A percentile compares a stretch with the other conserved stretches of the same genome.
Evolutionary conservation across 1,139 yeast genomes (phyloP).

Genomic region (Lodderomyces theae): DNA sequence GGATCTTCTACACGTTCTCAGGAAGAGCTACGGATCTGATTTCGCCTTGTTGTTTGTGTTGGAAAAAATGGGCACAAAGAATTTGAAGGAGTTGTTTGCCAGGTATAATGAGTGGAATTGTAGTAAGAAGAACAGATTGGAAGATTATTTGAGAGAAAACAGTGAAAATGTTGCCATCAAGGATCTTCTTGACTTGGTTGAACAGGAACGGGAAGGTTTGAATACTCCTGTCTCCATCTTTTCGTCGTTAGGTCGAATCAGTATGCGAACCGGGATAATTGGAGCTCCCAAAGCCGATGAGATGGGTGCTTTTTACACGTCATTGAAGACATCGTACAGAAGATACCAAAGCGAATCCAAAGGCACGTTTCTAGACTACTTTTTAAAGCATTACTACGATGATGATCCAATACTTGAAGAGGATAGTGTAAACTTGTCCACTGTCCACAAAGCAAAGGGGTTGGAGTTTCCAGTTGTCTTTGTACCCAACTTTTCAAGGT

Average conservation of each 20-base stretch:
- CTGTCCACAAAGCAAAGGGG: constrained; percentile 73
- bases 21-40: constrained; percentile 30
- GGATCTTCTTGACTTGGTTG: constrained; percentile 15
- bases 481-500: constrained; percentile 37
- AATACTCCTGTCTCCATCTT: constrained; percentile 19
- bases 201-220: constrained; percentile 14
- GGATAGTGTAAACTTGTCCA: constrained; percentile 47
- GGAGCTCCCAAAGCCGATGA: not conserved
- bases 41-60: constrained; percentile 32
- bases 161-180: not conserved
- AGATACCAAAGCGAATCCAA: constrained; percentile 5
- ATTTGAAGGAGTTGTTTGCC: constrained; percentile 4
- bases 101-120: constrained; percentile 7
- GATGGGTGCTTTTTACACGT: constrained; percentile 23
- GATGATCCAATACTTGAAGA: constrained; percentile 31
- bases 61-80: constrained; percentile 17
- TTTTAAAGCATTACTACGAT: constrained; percentile 40
- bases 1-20: constrained; percentile 46
- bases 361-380: constrained; percentile 27
- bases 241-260: constrained; percentile 20
- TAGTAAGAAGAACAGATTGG: constrained; percentile 13
- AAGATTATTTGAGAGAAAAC: constrained; percentile 16
- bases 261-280: constrained; percentile 12
- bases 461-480: constrained; percentile 70
- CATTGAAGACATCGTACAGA: constrained; percentile 23